Percentiles rank a stretch among this genome's conserved stretches.
phyloP scores from a whole-genome alignment of 1,139 yeast species.

The Suhomyces anneliseae region DNA sequence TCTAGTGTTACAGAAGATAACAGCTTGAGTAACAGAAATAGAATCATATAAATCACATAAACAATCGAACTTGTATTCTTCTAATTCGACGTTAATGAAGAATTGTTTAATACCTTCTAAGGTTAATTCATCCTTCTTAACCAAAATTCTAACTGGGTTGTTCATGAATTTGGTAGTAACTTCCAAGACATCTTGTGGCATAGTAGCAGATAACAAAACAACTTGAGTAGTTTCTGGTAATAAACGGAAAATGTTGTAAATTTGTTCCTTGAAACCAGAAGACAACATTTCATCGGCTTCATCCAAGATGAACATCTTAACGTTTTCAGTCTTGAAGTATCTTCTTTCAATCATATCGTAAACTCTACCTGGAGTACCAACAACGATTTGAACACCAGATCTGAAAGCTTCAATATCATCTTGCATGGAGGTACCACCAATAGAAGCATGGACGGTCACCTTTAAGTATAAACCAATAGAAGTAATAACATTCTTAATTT shows the following conservation, averaged over 20 bases:
- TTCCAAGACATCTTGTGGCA: conserved; percentile 96
- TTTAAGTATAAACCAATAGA: conserved; percentile 93
- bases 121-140: conserved; percentile 97
- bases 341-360: conserved; percentile 96
- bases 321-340: conserved; percentile 80
- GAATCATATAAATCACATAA: conserved; percentile 96
- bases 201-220: conserved; percentile 93
- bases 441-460: conserved; percentile 94
- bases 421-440: conserved; percentile 93
- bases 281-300: conserved; percentile 99
- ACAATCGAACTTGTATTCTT: conserved; percentile 92
- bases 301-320: conserved; percentile 97
- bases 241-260: conserved; percentile 92
- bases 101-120: conserved; percentile 98
- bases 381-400: conserved; percentile 93
- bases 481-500: conserved; percentile 94
- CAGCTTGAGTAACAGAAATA: conserved; percentile 97
- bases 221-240: conserved; percentile 96
- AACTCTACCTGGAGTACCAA: conserved; percentile 99
- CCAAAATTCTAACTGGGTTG: conserved; percentile 95
- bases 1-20: conserved; percentile 99
- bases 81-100: conserved; percentile 91
- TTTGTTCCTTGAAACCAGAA: conserved; percentile 96
- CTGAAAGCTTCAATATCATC: conserved; percentile 93
- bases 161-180: conserved; percentile 97